These are phyloP conservation scores for Mytilinidion resinicola DNA, from an alignment of 495 filamentous ascomycete genomes.

Conservation along the genomic window DNA sequence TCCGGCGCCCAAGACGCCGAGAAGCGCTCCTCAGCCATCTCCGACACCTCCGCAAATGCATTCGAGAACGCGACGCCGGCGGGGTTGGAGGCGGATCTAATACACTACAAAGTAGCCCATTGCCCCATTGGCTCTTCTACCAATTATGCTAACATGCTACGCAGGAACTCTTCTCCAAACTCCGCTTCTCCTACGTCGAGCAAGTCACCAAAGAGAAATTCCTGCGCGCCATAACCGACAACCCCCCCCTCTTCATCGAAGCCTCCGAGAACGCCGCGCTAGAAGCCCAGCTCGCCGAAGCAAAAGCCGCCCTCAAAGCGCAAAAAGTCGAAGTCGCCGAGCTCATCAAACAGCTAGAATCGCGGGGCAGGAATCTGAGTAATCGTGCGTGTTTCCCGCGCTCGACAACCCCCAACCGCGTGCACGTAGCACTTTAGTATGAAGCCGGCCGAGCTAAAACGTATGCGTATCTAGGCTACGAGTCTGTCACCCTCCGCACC, in stretches of 20 bases:
- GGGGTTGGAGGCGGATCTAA: slow-evolving; percentile 74
- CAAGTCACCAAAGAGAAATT: slow-evolving; percentile 78
- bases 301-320: slow-evolving; percentile 68
- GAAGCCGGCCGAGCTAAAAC: too few relatives aligned
- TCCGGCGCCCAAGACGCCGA: slow-evolving; percentile 43
- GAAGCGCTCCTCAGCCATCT: slow-evolving; percentile 46
- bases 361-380: slow-evolving; percentile 55
- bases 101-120: slow-evolving; percentile 64
- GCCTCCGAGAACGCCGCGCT: slow-evolving; percentile 76
- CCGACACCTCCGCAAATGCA: slow-evolving; percentile 60
- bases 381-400: slow-evolving; percentile 20
- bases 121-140: background rate
- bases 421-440: too few relatives aligned
- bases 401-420: slow-evolving; percentile 8
- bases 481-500: slow-evolving; percentile 57
- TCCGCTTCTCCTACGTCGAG: slow-evolving; percentile 89
- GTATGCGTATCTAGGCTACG: slow-evolving; percentile 45
- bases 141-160: background rate
- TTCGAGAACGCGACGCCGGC: slow-evolving; percentile 66
- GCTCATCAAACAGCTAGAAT: slow-evolving; percentile 67
- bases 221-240: slow-evolving; percentile 70
- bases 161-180: slow-evolving; percentile 86
- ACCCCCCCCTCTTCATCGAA: slow-evolving; percentile 77
- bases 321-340: slow-evolving; percentile 74
- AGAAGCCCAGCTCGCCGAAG: slow-evolving; percentile 59